Evolutionary conservation across 495 filamentous ascomycete genomes (phyloP).

Genomic region (Xylaria scruposa): DNA sequence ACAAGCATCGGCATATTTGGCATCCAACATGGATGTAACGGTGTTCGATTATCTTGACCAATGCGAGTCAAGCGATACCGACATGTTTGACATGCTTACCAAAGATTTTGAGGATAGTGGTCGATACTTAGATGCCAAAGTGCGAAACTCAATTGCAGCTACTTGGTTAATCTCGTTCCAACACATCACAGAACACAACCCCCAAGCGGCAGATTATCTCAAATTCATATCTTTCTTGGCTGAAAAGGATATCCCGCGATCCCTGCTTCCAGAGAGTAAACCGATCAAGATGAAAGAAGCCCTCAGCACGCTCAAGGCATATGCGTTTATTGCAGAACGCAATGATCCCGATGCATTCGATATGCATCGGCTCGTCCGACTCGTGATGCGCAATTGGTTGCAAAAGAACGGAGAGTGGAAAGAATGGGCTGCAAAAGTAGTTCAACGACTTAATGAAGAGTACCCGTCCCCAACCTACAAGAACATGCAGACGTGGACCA

Average conservation of each 20-base stretch:
- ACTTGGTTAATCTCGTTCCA: constrained; percentile 49
- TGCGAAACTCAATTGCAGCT: constrained; percentile 39
- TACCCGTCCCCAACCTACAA: constrained; percentile 44
- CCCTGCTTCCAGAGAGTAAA: constrained; percentile 31
- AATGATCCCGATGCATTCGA: constrained; percentile 38
- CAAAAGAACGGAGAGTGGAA: constrained; percentile 32
- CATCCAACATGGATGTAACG: constrained; percentile 37
- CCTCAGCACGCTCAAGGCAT: constrained; percentile 49
- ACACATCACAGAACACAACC: constrained; percentile 43
- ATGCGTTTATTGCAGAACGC: constrained; percentile 48
- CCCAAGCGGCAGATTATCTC: constrained; percentile 48
- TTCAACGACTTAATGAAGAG: constrained; percentile 37
- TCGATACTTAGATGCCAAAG: constrained; percentile 34
- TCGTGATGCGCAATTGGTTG: constrained; percentile 56
- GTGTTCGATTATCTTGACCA: constrained; percentile 40
- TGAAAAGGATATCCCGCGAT: constrained; percentile 48
- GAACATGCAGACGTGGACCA: constrained; percentile 43
- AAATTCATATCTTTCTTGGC: constrained; percentile 49
- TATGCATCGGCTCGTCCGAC: constrained; percentile 53
- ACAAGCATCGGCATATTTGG: constrained; percentile 58
- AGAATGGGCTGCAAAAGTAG: constrained; percentile 38
- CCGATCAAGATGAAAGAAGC: constrained; percentile 34
- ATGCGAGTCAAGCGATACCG: constrained; percentile 31
- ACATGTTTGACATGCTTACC: constrained; percentile 36
- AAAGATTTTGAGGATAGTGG: constrained; percentile 30